Base-by-base conservation (phyloP, 768 basidiomycete species). In the Xerocomus spinulosus region DNA sequence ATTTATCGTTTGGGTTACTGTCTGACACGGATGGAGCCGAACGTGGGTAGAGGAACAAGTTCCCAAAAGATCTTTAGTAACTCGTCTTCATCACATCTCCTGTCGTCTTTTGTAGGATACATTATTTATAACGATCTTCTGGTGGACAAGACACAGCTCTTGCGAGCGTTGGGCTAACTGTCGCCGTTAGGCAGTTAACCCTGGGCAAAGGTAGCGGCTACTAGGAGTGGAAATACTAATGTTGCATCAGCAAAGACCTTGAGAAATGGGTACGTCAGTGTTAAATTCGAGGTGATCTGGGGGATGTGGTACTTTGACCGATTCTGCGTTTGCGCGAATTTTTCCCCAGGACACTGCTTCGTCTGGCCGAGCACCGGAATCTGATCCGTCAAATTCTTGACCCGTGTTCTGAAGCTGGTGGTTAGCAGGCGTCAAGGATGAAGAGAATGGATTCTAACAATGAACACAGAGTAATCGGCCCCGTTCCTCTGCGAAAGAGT, bases 281-380 rank as follows among this genome's bases (percentile, higher is more conserved):
- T 18, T 26, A 38, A 33, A 39, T 21, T 23, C 33, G 49, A 38
- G 20, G n/a, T 29, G 24, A 13, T 8, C 23, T 9, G 35, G 38
- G 10, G 23, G 14, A 35, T 15, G 9, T 24, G 44, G 15, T 54
- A 87, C 92, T 76, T 95, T 92, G 6, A 92, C 82, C 8, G 88
- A 75, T 64, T 91, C 85, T 5, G 90, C 76, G 9, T 83, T 84
- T 12, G 87, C 85, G 29, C 92, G 80, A 53, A 98, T 97, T 73
- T 99, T 99, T 1, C 96, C 96, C 96, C 96, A 99, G 3, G 90
- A 93, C 21, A 99, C 82, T 1, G 96, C 96, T 69, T 99, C 96
- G 59, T 99, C 96, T 9, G 96, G 96, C 49, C 91, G 76, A 26
- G 96, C 94, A 15, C 95, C 95, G 5, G 94, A 94, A 66, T 98